Percentiles rank a stretch among this genome's conserved stretches.
Evolutionary conservation across 495 filamentous ascomycete genomes (phyloP).

Genomic region (Cercophora scortea): DNA sequence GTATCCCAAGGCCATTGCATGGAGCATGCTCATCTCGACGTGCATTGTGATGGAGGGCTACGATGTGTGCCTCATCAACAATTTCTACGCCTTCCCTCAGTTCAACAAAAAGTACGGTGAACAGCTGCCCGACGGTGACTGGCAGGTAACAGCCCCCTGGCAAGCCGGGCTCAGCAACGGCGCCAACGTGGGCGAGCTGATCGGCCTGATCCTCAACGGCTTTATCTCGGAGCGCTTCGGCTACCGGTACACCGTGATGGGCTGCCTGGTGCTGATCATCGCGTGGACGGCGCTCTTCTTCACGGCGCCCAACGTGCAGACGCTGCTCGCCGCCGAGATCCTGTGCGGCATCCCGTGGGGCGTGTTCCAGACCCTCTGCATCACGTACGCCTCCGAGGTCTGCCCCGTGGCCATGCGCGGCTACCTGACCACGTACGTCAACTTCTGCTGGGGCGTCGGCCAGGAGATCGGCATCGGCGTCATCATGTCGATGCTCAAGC

Average conservation of each 20-base stretch:
- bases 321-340: slow-evolving; percentile 65
- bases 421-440: slow-evolving; percentile 74
- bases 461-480: slow-evolving; percentile 70
- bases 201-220: slow-evolving; percentile 71
- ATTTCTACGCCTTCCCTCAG: slow-evolving; percentile 46
- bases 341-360: slow-evolving; percentile 73
- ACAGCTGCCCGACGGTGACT: slow-evolving; percentile 44
- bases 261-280: slow-evolving; percentile 55
- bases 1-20: slow-evolving; percentile 50
- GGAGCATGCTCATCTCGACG: slow-evolving; percentile 53
- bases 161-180: slow-evolving; percentile 67
- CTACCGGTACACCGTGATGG: slow-evolving; percentile 64
- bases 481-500: slow-evolving; percentile 54
- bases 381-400: slow-evolving; percentile 76
- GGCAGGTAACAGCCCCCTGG: slow-evolving; percentile 66
- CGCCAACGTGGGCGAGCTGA: slow-evolving; percentile 55
- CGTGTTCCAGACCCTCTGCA: slow-evolving; percentile 70
- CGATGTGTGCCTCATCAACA: slow-evolving; percentile 52
- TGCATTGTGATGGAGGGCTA: slow-evolving; percentile 62
- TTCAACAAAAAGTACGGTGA: slow-evolving; percentile 68
- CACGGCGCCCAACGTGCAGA: slow-evolving; percentile 60
- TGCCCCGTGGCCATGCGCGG: slow-evolving; percentile 64
- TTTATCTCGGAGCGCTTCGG: slow-evolving; percentile 69
- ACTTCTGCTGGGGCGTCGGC: slow-evolving; percentile 75
- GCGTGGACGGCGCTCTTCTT: slow-evolving; percentile 72